Evolutionary conservation across 1,284 basidiomycete species (phyloP).

Genomic region (Sphagnurus paluster): DNA sequence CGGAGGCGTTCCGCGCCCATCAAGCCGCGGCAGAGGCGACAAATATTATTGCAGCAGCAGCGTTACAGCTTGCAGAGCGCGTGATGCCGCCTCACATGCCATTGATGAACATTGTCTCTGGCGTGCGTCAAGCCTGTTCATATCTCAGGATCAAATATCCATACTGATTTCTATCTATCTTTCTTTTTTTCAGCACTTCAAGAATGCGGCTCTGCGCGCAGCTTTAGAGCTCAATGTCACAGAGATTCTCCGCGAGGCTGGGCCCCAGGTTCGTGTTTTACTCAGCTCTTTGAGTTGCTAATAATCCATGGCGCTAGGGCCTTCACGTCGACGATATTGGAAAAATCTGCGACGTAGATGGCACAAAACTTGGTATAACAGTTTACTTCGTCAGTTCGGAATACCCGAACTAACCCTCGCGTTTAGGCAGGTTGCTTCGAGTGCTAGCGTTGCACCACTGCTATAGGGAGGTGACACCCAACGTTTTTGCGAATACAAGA

Average conservation of each 20-base stretch:
- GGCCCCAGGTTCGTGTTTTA: slow-evolving; percentile 25
- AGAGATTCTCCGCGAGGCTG: slow-evolving; percentile 39
- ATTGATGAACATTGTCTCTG: slow-evolving; percentile 7
- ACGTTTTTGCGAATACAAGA: slow-evolving; percentile 44
- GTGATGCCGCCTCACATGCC: slow-evolving; percentile 13
- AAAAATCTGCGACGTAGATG: slow-evolving; percentile 26
- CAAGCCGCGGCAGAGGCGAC: slow-evolving; percentile 8
- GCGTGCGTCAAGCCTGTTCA: slow-evolving; percentile 3
- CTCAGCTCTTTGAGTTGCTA: background rate
- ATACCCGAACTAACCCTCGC: background rate
- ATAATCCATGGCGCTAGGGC: slow-evolving; percentile 22
- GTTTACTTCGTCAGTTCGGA: background rate
- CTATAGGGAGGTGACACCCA: slow-evolving; percentile 39
- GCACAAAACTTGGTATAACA: slow-evolving; percentile 33
- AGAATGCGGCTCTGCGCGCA: slow-evolving; percentile 27
- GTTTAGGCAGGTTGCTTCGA: slow-evolving; percentile 5
- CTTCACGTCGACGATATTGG: slow-evolving; percentile 37
- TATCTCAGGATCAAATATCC: too few species aligned
- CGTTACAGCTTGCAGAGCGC: slow-evolving; percentile 14
- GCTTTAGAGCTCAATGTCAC: slow-evolving; percentile 25
- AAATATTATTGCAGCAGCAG: slow-evolving; percentile 14
- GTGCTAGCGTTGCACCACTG: slow-evolving; percentile 30
- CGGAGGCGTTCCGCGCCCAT: slow-evolving; percentile 14
- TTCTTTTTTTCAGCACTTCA: too few species aligned
- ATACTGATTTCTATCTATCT: too few species aligned